Evolutionary conservation across 1,284 basidiomycete genomes (phyloP), one percentile per base, ranked within the genome.

Genomic region (Abortiporus biennis): DNA sequence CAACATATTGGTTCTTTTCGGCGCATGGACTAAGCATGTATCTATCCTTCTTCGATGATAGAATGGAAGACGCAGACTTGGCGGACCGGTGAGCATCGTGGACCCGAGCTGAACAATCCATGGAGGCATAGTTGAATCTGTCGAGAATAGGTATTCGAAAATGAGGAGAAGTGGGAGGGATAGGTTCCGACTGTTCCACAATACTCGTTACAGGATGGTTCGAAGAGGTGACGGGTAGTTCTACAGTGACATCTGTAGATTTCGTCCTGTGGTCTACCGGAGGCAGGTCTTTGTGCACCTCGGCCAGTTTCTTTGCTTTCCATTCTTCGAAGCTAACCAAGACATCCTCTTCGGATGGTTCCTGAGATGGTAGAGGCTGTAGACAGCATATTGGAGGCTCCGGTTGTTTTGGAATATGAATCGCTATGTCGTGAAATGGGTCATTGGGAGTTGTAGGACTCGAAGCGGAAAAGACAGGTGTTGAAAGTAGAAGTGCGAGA

Each of bases 21-120:
- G 76, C 74, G 57, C 96, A 99, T 0, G 95, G 95, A 41, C 88
- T 92, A 49, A 98, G 84, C 95, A 99, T 96, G 71, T 99, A 99
- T 49, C 84, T 71, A 64, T 99, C 95, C 60, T 86, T 87, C 65
- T 93, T 94, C 40, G 85, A 86, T 38, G 87, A 87, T 2, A 99
- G 74, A 44, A 99, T 88, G 0, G 87, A 77, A 0, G 83, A 79
- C 0, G 92, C 70, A 2, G 91, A 92, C 55, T 93, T 93, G 34
- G 93, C 87, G 1, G 76, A 76, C 21, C 80, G 77, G 57, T 94
- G 92, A 0, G 90, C 74, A 2, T 78, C 75, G 62, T 96, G 92
- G 13, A 98, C 83, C 2, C 92, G 85, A 1, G 94, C 93, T 0
- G 91, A 92, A 58, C 95, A 99, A 62, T 98, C 95, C 46, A 85